Base-by-base conservation (phyloP, 2,329 filamentous ascomycete genomes). In the Botrytis byssoidea region DNA sequence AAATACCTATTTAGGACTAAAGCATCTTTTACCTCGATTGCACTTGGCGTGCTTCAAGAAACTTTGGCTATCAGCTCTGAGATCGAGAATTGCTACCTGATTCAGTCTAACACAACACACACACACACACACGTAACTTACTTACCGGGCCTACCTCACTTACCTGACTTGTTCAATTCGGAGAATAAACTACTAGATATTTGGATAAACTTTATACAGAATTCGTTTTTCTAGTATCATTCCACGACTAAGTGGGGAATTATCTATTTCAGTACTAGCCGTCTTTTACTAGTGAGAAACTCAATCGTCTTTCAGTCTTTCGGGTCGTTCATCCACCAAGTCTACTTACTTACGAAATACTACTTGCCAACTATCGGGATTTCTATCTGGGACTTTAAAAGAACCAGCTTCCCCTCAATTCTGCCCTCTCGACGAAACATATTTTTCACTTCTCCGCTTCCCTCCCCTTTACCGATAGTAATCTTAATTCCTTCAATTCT, bases 401-500 rank as follows among this genome's bases (percentile, higher is more conserved):
- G 48, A n/a, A 3, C 9, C 48, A n/a, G 6, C 25, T 55, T n/a
- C 48, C 48, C 48, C 25, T 55, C 48, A n/a, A 16, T 61, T 10
- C 59, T 37, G 10, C 22, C 10, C 59, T 37, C 22, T 61, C 51
- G 4, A 18, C n/a, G 12, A 42, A 25, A 40, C 22, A 25, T 40
- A 20, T 8, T 42, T 29, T 57, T 57, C 51, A 57, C 51, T 57
- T 57, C 51, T 55, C 25, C 14, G 5, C 51, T 29, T 3, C 51
- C 51, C 51, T 14, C 44, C 44, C 22, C 7, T 25, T 51, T 20
- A 57, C 22, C 51, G 4, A 29, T 51, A 68, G 51, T 42, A 55
- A 55, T 68, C 35, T 68, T 68, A 68, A 68, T 68, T 20, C 12
- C 25, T 68, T 68, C 35, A 42, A 68, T 14, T 40, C 65, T 68